Percentiles rank a stretch among this genome's conserved stretches.
Conservation (phyloP, 768 basidiomycete species). For the Lentinula raphanica region DNA sequence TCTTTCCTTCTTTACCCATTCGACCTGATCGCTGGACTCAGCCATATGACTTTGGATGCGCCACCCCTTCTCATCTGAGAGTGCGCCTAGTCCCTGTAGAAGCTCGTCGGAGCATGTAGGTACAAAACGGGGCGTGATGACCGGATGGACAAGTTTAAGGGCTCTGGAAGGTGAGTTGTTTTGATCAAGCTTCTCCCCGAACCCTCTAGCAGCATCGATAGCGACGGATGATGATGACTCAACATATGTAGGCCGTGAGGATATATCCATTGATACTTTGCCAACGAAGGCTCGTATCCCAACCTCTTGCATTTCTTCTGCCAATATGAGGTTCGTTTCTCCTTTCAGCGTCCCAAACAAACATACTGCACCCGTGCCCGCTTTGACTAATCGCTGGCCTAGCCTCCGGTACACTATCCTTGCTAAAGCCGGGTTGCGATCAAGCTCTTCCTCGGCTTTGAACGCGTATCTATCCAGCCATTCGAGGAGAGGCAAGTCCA, state of each 20-base stretch:
- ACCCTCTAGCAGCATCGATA: conserved; percentile 46
- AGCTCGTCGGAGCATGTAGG: conserved; percentile 80
- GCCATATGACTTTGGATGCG: conserved; percentile 80
- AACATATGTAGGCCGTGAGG: conserved; percentile 63
- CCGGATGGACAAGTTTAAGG: conserved; percentile 65
- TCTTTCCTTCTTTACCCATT: conserved; percentile 59
- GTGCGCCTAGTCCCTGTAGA: conserved; percentile 52
- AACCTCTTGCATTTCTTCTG: conserved; percentile 61
- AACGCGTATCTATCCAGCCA: conserved; percentile 84
- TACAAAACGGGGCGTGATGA: conserved; percentile 85
- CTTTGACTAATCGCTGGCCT: conserved; percentile 57
- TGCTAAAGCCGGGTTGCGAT: conserved; percentile 56
- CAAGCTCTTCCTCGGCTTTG: conserved; percentile 73
- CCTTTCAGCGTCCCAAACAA: conserved; percentile 82
- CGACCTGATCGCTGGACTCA: conserved; percentile 71
- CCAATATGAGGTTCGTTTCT: conserved; percentile 79
- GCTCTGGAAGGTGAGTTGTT: conserved; percentile 32
- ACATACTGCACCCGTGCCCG: conserved; percentile 73
- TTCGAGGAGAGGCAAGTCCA: conserved; percentile 79
- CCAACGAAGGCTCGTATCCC: conserved; percentile 83
- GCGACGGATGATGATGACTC: conserved; percentile 53
- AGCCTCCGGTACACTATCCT: conserved; percentile 62
- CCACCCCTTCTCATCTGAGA: conserved; percentile 42
- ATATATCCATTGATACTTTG: conserved; percentile 87
- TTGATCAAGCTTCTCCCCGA: conserved; percentile 34